These are phyloP conservation scores for Monilinia polystroma DNA, from an alignment of 2,329 filamentous ascomycete species.

Conservation along the genomic window DNA sequence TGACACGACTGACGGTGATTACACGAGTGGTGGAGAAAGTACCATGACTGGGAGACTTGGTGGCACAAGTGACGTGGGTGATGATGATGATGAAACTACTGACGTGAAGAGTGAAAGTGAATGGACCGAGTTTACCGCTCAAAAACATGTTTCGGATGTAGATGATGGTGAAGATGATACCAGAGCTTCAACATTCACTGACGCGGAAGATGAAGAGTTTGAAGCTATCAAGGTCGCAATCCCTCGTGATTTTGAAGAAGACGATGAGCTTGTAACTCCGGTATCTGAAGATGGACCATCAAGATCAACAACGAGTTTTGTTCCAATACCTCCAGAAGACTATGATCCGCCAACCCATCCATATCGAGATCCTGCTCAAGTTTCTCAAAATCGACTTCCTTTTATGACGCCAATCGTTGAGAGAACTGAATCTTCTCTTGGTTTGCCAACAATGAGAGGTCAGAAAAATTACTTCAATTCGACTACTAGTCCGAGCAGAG, in stretches of 20 bases:
- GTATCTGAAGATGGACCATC: constrained; percentile 42
- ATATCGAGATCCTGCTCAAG: constrained; percentile 75
- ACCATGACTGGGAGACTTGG: constrained; percentile 74
- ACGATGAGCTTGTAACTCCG: constrained; percentile 49
- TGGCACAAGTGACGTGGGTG: constrained; percentile 60
- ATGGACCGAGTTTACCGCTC: constrained; percentile 85
- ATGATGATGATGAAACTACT: constrained; percentile 51
- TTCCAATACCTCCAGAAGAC: constrained; percentile 81
- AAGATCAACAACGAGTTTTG: constrained; percentile 60
- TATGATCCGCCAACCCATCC: constrained; percentile 77
- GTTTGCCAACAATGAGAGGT: constrained; percentile 57
- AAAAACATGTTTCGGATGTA: constrained; percentile 63
- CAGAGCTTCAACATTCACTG: constrained; percentile 43
- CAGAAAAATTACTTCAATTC: constrained; percentile 59
- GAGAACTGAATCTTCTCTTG: constrained; percentile 84
- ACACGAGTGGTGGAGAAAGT: constrained; percentile 83
- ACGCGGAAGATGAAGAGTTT: constrained; percentile 40
- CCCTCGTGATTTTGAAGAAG: constrained; percentile 37
- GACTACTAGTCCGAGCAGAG: constrained; percentile 72
- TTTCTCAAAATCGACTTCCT: constrained; percentile 86
- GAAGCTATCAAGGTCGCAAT: constrained; percentile 38
- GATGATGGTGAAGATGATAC: constrained; percentile 44
- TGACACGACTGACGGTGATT: constrained; percentile 66
- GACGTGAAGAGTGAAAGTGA: constrained; percentile 69
- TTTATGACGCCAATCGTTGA: constrained; percentile 99